Base-by-base conservation (phyloP, 306 rosid species). In the Malus orientalis region DNA sequence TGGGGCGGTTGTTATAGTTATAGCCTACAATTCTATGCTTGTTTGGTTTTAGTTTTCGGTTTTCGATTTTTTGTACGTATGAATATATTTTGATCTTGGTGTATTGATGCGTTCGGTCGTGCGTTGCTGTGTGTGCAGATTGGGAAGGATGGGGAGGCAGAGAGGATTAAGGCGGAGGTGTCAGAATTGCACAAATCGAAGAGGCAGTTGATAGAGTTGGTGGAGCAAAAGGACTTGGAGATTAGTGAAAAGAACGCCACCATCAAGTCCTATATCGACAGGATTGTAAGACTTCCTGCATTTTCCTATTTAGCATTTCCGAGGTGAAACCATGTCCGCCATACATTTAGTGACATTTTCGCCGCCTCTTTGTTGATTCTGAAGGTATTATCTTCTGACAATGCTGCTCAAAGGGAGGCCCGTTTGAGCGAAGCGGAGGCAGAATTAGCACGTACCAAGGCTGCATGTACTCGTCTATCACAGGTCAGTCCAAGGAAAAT, bases 141-240 rank as follows among this genome's bases (percentile, higher is more conserved):
- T 84, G 93, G 83, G 81, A 95, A 89, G 85, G 97, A 92, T 75
- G 88, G 89, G 79, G 96, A 95, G 84, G 81, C 88, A 63, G 99
- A 91, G 89, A 88, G 91, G 89, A 66, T 92, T 71, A 88, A 73
- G 75, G 79, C 87, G 6, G 99, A 95, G 82, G 88, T 88, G 7
- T 79, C 76, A 0, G 97, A 95, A 78, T 82, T 92, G 78, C 99
- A 88, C 72, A 95, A 88, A 83, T 89, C 99, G 8, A 92, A 88
- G 79, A 85, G 97, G 86, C 92, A 92, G 90, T 81, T 95, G 78
- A 76, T 92, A 73, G 92, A 87, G 81, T 69, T 90, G 81, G 81
- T 89, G 65, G 91, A 86, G 78, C 92, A 83, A 29, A 95, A 87
- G 84, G 90, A 90, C 86, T 80, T 80, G 65, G 93, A 87, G 67